A percentile compares a stretch with the other conserved stretches of the same genome.
phyloP scores from a whole-genome alignment of 305 asterid genomes.

The Andrographis paniculata region DNA sequence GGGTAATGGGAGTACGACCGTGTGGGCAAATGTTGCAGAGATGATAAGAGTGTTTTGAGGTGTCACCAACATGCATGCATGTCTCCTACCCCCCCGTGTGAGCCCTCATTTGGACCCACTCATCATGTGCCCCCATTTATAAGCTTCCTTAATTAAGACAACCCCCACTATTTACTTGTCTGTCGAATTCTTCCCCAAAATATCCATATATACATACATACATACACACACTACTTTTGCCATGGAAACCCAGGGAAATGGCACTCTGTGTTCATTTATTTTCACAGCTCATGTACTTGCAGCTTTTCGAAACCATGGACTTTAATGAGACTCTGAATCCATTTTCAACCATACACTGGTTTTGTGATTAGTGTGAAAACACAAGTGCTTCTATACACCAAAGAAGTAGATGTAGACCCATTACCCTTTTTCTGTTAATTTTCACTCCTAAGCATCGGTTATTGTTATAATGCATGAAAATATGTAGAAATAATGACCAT shows the following conservation, averaged over 20 bases:
- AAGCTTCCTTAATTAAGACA: slow-evolving; percentile 25
- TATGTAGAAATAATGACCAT: too few species aligned
- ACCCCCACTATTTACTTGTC: slow-evolving; percentile 14
- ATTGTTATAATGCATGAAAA: too few species aligned
- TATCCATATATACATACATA: too few species aligned
- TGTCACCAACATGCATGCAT: slow-evolving; percentile 30
- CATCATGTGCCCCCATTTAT: slow-evolving; percentile 24
- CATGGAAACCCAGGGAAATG: too few species aligned
- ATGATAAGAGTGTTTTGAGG: slow-evolving; percentile 19
- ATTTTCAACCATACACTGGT: slow-evolving; percentile 17
- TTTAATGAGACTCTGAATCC: slow-evolving; percentile 1
- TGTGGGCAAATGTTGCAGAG: slow-evolving; percentile 8
- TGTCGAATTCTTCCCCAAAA: slow-evolving; percentile 10
- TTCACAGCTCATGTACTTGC: too few species aligned
- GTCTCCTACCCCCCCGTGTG: slow-evolving; percentile 22
- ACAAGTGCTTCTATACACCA: neutral
- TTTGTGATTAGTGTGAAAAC: neutral
- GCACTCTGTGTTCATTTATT: too few species aligned
- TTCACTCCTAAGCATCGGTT: too few species aligned
- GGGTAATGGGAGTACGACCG: neutral
- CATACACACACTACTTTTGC: too few species aligned
- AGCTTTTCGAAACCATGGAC: too few species aligned
- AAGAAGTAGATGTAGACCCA: too few species aligned
- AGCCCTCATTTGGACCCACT: slow-evolving; percentile 18
- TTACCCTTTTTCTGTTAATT: too few species aligned